Percentiles rank a stretch among this genome's conserved stretches.
Evolutionary conservation across 768 basidiomycete species (phyloP).

Genomic region (Boletus bicolor): DNA sequence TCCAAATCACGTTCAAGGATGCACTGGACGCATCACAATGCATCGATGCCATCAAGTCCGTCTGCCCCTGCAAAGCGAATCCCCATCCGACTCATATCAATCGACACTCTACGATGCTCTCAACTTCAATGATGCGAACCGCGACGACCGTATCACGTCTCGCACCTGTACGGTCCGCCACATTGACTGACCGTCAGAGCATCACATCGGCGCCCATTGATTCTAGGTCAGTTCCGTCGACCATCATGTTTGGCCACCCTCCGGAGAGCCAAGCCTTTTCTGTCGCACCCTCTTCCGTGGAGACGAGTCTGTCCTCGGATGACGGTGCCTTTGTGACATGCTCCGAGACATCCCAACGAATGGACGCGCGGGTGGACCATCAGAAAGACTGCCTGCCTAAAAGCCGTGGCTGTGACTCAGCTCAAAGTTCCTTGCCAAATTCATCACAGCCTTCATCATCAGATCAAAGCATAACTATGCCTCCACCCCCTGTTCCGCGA

Average conservation of each 20-base stretch:
- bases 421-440: conserved; percentile 25
- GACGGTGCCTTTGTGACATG: conserved; percentile 28
- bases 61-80: conserved; percentile 75
- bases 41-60: conserved; percentile 56
- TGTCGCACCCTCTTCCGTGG: conserved; percentile 5
- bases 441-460: conserved; percentile 35
- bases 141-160: conserved; percentile 7
- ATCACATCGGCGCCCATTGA: not conserved
- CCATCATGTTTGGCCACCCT: not conserved
- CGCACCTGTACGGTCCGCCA: not conserved
- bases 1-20: conserved; percentile 70
- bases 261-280: not conserved
- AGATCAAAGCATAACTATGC: conserved; percentile 22
- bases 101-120: conserved; percentile 16
- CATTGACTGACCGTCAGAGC: conserved; percentile 5
- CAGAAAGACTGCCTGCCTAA: not conserved
- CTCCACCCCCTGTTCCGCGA: conserved; percentile 32
- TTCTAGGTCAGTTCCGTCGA: conserved; percentile 1
- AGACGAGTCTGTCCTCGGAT: conserved; percentile 23
- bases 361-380: conserved; percentile 1
- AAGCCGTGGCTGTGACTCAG: conserved; percentile 4
- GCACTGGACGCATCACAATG: conserved; percentile 49
- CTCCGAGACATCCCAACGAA: conserved; percentile 20
- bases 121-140: conserved; percentile 16
- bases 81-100: conserved; percentile 28